These are phyloP conservation scores for Aspergillus viridinutans DNA, from an alignment of 2,329 filamentous ascomycete species.

Conservation along the genomic window DNA sequence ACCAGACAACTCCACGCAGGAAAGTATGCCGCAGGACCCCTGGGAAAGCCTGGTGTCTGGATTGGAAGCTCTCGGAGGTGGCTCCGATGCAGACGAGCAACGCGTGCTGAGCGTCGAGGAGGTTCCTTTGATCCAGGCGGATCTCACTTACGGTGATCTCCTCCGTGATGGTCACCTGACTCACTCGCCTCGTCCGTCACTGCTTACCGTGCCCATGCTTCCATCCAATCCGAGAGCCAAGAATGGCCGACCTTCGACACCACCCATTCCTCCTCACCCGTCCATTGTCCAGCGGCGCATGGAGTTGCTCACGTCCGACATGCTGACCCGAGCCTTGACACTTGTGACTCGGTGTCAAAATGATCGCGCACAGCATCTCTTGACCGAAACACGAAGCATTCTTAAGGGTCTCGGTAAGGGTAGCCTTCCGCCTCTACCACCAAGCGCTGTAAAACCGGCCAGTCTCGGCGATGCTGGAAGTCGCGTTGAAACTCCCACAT, in stretches of 20 bases:
- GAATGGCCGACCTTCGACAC: conserved; percentile 52
- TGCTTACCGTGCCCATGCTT: conserved; percentile 90
- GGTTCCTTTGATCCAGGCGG: conserved; percentile 89
- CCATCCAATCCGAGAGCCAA: conserved; percentile 66
- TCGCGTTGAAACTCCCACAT: conserved; percentile 34
- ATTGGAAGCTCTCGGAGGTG: conserved; percentile 84
- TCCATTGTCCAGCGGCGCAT: conserved; percentile 93
- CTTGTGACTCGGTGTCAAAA: conserved; percentile 88
- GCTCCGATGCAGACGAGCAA: conserved; percentile 80
- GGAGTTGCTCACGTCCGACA: conserved; percentile 96
- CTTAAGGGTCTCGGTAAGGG: conserved; percentile 95
- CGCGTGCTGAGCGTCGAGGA: conserved; percentile 85
- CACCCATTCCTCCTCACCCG: conserved; percentile 90
- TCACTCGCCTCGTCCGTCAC: conserved; percentile 81
- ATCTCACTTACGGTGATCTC: conserved; percentile 89
- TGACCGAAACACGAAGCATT: conserved; percentile 91
- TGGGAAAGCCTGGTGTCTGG: conserved; percentile 98
- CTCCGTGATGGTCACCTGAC: conserved; percentile 80
- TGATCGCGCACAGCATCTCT: conserved; percentile 85
- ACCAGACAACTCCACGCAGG: conserved; percentile 76
- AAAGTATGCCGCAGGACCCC: conserved; percentile 83
- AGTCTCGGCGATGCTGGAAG: conserved; percentile 41
- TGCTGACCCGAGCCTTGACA: conserved; percentile 88
- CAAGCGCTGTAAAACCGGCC: conserved; percentile 38
- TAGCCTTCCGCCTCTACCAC: conserved; percentile 82